Percentiles rank a stretch among this genome's conserved stretches.
phyloP scores from a whole-genome alignment of 2,329 filamentous ascomycete genomes.

The Epichloe hybrida region DNA sequence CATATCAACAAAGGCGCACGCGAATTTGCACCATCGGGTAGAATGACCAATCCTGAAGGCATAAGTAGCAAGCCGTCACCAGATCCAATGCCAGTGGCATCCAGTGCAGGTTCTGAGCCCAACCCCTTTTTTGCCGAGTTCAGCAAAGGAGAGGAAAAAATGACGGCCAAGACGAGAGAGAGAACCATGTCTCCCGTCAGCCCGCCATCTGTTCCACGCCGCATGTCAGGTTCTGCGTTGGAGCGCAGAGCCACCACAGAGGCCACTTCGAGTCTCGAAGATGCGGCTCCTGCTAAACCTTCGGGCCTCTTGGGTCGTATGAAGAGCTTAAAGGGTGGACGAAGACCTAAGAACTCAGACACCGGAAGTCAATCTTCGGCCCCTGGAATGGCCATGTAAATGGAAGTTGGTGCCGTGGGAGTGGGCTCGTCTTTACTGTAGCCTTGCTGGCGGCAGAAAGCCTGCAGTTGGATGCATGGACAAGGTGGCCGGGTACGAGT shows the following conservation, averaged over 20 bases:
- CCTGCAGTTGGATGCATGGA: not conserved
- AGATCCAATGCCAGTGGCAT: conserved; percentile 21
- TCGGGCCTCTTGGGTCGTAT: conserved; percentile 64
- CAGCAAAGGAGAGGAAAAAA: conserved; percentile 38
- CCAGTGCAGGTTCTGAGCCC: conserved; percentile 21
- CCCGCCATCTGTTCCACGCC: conserved; percentile 35
- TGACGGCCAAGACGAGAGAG: conserved; percentile 29
- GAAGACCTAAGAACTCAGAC: conserved; percentile 24
- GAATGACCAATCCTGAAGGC: conserved; percentile 43
- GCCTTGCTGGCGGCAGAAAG: not conserved
- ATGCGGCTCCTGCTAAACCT: conserved; percentile 29
- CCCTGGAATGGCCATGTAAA: conserved; percentile 24
- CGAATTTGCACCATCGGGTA: conserved; percentile 43
- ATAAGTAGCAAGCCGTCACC: conserved; percentile 29
- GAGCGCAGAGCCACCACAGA: conserved; percentile 56
- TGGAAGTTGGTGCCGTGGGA: conserved; percentile 16
- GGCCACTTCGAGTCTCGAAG: conserved; percentile 24
- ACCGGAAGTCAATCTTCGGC: conserved; percentile 2
- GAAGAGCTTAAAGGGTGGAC: conserved; percentile 66
- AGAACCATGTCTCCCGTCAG: conserved; percentile 38
- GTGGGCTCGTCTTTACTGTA: not conserved
- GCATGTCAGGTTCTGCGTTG: conserved; percentile 29
- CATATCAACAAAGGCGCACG: conserved; percentile 64
- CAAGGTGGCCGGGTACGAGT: not conserved
- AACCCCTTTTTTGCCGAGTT: conserved; percentile 89